Evolutionary conservation across 192 early-diverging fungal species (phyloP).

Genomic region (Cladochytrium replicatum): DNA sequence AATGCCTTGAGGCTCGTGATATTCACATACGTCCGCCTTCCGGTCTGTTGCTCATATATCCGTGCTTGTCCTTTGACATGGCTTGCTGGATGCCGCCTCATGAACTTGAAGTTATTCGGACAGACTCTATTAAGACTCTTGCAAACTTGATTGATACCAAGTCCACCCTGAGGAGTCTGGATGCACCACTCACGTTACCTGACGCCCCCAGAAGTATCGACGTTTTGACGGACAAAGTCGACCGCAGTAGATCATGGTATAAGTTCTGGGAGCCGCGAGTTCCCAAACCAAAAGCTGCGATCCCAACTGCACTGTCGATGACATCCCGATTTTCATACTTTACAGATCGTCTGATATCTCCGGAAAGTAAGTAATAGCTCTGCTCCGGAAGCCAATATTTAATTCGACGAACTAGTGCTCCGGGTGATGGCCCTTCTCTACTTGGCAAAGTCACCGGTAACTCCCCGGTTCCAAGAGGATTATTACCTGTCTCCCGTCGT

Average conservation of each 20-base stretch:
- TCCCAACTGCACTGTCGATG: slow-evolving; percentile 26
- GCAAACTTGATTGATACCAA: slow-evolving; percentile 43
- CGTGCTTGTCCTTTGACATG: slow-evolving; percentile 82
- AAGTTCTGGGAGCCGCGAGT: slow-evolving; percentile 7
- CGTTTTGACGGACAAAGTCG: slow-evolving; percentile 34
- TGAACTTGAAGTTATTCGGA: slow-evolving; percentile 47
- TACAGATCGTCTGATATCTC: slow-evolving; percentile 74
- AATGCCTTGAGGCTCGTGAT: slow-evolving; percentile 56
- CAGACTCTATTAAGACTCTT: slow-evolving; percentile 42
- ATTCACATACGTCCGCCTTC: slow-evolving; percentile 52
- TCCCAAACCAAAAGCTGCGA: not conserved
- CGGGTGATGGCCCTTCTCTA: slow-evolving; percentile 72
- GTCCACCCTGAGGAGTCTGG: slow-evolving; percentile 54
- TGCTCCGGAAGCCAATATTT: slow-evolving; percentile 2
- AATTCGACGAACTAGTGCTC: slow-evolving; percentile 48
- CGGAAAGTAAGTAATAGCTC: slow-evolving; percentile 40
- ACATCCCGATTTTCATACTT: slow-evolving; percentile 54
- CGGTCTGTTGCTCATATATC: slow-evolving; percentile 80
- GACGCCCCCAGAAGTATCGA: slow-evolving; percentile 40
- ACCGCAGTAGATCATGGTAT: slow-evolving; percentile 32
- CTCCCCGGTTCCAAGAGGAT: slow-evolving; percentile 63
- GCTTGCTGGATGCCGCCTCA: slow-evolving; percentile 76
- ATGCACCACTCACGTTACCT: slow-evolving; percentile 48
- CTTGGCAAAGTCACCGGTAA: slow-evolving; percentile 65
- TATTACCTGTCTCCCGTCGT: slow-evolving; percentile 79